phyloP scores from a whole-genome alignment of 257 asterid genomes.

The Rauvolfia tetraphylla region DNA sequence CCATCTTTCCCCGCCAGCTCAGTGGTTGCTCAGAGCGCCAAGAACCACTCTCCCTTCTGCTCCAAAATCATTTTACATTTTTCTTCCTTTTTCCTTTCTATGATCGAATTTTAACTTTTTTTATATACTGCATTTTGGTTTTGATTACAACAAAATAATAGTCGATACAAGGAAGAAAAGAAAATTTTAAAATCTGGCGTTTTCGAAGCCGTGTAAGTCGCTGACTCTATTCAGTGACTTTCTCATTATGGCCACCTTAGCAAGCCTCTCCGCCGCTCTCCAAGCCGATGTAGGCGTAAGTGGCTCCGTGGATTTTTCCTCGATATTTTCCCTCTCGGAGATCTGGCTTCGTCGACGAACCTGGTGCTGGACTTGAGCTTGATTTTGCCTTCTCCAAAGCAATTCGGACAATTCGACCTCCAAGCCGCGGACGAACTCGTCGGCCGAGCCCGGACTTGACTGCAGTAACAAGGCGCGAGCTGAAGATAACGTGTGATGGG shows the following conservation, averaged over 20 bases:
- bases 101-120: not conserved
- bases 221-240: conserved; percentile 92
- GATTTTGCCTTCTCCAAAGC: conserved; percentile 42
- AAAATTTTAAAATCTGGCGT: conserved; percentile 74
- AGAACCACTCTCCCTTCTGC: not conserved
- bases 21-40: not conserved
- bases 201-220: conserved; percentile 94
- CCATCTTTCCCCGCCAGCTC: conserved; percentile 5
- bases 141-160: conserved; percentile 10
- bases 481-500: conserved; percentile 67
- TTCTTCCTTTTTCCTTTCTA: not conserved
- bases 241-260: conserved; percentile 96
- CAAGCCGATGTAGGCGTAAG: conserved; percentile 98
- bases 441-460: conserved; percentile 57
- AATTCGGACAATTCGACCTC: conserved; percentile 75
- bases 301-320: conserved; percentile 60
- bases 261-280: conserved; percentile 97
- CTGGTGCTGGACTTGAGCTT: conserved; percentile 13
- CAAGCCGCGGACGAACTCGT: conserved; percentile 65
- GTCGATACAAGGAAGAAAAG: not conserved
- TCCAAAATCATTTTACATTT: too few relatives aligned
- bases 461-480: conserved; percentile 71
- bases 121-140: conserved; percentile 15
- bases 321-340: conserved; percentile 23
- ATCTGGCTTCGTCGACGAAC: conserved; percentile 29